Evolutionary conservation across 306 rosid genomes (phyloP).

Genomic region (Rosa rugosa): DNA sequence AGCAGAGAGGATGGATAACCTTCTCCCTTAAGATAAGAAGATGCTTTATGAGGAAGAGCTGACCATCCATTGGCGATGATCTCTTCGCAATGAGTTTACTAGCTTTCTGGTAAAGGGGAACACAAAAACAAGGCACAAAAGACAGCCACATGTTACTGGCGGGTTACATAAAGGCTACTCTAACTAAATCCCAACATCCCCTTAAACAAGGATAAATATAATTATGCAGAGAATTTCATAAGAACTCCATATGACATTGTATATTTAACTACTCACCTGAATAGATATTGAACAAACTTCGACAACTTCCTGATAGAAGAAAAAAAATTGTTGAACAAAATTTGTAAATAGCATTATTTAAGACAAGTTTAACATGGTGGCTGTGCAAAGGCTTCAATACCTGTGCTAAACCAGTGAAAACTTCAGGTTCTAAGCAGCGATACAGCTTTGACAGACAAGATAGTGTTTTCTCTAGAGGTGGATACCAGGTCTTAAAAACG

Average conservation of each 20-base stretch:
- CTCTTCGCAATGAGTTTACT: constrained; percentile 86
- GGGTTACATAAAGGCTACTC: not conserved
- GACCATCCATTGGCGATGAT: constrained; percentile 94
- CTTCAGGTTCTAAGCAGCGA: constrained; percentile 85
- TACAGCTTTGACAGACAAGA: constrained; percentile 94
- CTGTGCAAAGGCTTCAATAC: constrained; percentile 40
- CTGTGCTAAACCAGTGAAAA: constrained; percentile 99
- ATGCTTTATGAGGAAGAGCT: constrained; percentile 94
- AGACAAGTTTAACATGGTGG: not conserved
- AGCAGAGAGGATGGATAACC: constrained; percentile 44
- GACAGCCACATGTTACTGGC: constrained; percentile 2
- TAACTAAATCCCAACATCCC: constrained; percentile 9
- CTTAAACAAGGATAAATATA: not conserved
- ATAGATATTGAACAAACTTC: constrained; percentile 90
- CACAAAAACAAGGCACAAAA: not conserved
- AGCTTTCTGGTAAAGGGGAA: constrained; percentile 65
- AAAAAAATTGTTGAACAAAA: constrained; percentile 20
- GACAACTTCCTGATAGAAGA: constrained; percentile 79
- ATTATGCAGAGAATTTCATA: not conserved
- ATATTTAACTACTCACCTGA: constrained; percentile 57
- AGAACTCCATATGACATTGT: constrained; percentile 7
- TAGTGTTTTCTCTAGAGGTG: constrained; percentile 87
- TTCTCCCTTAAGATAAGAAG: constrained; percentile 94
- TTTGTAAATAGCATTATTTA: constrained; percentile 14
- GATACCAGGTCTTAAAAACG: constrained; percentile 84